Evolutionary conservation across 768 basidiomycete genomes (phyloP), one percentile per base, ranked within the genome.

Genomic region (Naganishia kalamii): DNA sequence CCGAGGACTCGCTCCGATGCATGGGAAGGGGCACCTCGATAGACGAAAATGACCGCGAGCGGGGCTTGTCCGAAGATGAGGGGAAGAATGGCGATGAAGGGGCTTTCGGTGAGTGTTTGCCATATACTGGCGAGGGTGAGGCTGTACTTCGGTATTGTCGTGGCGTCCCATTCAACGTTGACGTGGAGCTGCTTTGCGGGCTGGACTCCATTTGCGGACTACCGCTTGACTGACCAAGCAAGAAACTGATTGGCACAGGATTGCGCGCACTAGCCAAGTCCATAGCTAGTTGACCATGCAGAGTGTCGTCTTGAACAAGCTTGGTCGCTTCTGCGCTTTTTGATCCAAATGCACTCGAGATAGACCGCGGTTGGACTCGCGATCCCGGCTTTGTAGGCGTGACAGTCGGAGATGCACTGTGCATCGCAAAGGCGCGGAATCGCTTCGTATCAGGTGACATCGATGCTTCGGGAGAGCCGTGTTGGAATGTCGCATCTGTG

Each of bases 231-330:
- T 63, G 50, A 3, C 71, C 71, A 21, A 73, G 65, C 6, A 74
- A 27, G 57, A 77, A 77, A 0, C 71, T 72, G 46, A 77, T 77
- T 1, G 74, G 75, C 3, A 77, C 72, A 3, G 76, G 76, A 33
- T 74, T 72, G 46, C 70, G 72, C 5, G 76, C 62, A 4, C 62
- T 68, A 7, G 68, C 61, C 29, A 77, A 62, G 48, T 76, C 74
- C 23, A 71, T 69, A n/a, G 73, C 72, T 65, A 76, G 73, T 57
- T 73, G 61, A 6, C 76, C 76, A 3, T 75, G 72, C 12, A 77
- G 51, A 2, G 76, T 75, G 57, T 64, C 50, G 4, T 57, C 62
- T 37, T 52, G 50, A 15, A 33, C 52, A 10, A 52, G 50, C 40
- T 61, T 46, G n/a, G 54, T 57, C 4, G 54, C 54, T 3, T 7